Evolutionary conservation across 805 yeast species (phyloP).

Genomic region (Saturnispora sanitii): DNA sequence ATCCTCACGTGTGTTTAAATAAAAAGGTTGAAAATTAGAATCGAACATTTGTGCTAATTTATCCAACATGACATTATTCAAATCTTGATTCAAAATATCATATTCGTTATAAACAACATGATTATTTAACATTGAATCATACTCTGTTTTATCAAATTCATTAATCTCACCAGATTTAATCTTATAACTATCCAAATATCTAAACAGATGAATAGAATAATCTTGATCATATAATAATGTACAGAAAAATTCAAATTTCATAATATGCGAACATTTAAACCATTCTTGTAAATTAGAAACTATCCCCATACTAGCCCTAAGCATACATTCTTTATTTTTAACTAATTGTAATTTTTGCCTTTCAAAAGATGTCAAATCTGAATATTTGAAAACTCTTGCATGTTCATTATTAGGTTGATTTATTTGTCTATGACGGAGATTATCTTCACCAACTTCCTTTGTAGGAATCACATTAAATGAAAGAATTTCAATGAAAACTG

Average conservation of each 20-base stretch:
- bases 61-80: slow-evolving; percentile 23
- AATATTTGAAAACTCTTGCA: slow-evolving; percentile 12
- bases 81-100: slow-evolving; percentile 18
- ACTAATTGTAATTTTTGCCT: slow-evolving; percentile 42
- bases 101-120: slow-evolving; percentile 26
- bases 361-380: slow-evolving; percentile 17
- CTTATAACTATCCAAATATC: slow-evolving; percentile 24
- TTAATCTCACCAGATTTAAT: slow-evolving; percentile 19
- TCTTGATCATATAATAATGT: slow-evolving; percentile 68
- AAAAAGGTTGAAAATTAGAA: slow-evolving; percentile 5
- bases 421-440: background rate
- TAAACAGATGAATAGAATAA: slow-evolving; percentile 33
- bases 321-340: slow-evolving; percentile 51
- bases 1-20: slow-evolving; percentile 9
- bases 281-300: slow-evolving; percentile 51
- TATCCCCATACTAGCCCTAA: slow-evolving; percentile 50
- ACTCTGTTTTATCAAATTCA: slow-evolving; percentile 22
- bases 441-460: slow-evolving; percentile 14
- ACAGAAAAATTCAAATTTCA: slow-evolving; percentile 69
- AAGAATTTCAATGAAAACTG: slow-evolving; percentile 56
- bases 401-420: slow-evolving; percentile 5
- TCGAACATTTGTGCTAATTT: no score
- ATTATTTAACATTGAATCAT: slow-evolving; percentile 21
- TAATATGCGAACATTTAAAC: slow-evolving; percentile 69
- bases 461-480: slow-evolving; percentile 34